These are phyloP conservation scores for Pseudocohnilembus persalinus DNA, from an alignment of 169 alveolate species.

Conservation along the genomic window DNA sequence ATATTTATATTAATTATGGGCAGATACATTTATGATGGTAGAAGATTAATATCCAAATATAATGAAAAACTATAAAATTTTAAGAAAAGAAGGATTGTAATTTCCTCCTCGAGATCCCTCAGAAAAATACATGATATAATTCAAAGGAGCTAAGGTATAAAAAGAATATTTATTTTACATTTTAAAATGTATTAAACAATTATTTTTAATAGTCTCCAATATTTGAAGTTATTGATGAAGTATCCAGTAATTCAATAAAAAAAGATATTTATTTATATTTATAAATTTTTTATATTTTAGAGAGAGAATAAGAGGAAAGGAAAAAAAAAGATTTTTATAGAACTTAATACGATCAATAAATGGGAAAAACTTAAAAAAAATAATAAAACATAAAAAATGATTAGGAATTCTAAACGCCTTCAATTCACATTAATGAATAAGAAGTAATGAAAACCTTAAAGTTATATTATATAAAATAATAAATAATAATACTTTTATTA, in stretches of 20 bases:
- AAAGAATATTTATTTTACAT: too few relatives aligned
- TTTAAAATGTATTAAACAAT: not conserved
- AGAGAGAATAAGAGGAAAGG: not conserved
- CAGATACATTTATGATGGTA: conserved; percentile 77
- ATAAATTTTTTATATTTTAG: not conserved
- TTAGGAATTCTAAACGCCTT: not conserved
- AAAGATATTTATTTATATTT: too few relatives aligned
- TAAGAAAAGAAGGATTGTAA: conserved; percentile 53
- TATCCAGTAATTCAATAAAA: not conserved
- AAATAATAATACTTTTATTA: too few relatives aligned
- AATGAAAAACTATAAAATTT: conserved; percentile 45
- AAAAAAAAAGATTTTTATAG: too few relatives aligned
- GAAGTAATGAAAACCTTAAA: too few relatives aligned
- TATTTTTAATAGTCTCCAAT: not conserved
- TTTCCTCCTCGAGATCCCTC: conserved; percentile 62
- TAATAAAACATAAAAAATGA: not conserved
- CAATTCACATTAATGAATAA: not conserved
- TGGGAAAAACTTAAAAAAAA: not conserved
- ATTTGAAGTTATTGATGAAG: not conserved
- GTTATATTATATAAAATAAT: too few relatives aligned
- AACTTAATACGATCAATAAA: not conserved
- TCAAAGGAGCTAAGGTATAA: conserved; percentile 31
- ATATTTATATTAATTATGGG: conserved; percentile 60
- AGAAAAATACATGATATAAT: conserved; percentile 50
- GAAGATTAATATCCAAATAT: conserved; percentile 62